Conservation (phyloP, 495 filamentous ascomycete species). For the Baudoinia panamericana region DNA sequence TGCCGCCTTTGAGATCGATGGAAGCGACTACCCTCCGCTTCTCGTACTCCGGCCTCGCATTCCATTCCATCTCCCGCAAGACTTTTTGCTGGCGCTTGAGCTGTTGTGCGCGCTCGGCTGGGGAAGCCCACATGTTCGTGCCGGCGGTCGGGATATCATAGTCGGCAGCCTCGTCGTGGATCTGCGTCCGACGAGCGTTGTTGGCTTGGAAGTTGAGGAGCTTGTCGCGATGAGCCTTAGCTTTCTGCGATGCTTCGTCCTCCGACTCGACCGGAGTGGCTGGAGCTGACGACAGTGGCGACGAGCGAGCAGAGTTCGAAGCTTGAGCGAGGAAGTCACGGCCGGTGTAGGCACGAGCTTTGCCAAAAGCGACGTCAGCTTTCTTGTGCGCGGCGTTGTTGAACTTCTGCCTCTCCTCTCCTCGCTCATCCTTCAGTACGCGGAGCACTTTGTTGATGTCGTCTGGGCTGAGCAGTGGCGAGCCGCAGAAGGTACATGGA, state of each 20-base stretch:
- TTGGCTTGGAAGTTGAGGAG: conserved; percentile 75
- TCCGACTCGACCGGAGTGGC: conserved; percentile 31
- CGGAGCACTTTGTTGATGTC: conserved; percentile 77
- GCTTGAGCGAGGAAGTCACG: conserved; percentile 20
- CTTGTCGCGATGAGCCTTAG: conserved; percentile 67
- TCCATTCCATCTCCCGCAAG: conserved; percentile 79
- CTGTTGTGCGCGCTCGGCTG: conserved; percentile 73
- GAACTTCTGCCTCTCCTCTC: conserved; percentile 66
- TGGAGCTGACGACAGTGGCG: conserved; percentile 32
- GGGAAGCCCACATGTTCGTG: conserved; percentile 74
- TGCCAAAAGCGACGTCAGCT: conserved; percentile 43
- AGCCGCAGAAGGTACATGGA: conserved; percentile 83
- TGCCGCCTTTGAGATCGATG: conserved; percentile 42
- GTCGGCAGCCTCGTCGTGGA: conserved; percentile 87
- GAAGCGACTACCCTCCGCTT: conserved; percentile 79
- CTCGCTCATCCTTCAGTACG: conserved; percentile 74
- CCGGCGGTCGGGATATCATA: conserved; percentile 63
- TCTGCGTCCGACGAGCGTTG: conserved; percentile 74
- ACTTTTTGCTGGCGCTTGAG: conserved; percentile 85
- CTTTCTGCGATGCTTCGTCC: conserved; percentile 34
- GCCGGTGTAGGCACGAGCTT: conserved; percentile 22
- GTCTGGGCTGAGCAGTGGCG: conserved; percentile 51
- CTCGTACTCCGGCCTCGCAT: conserved; percentile 81
- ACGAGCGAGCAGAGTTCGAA: conserved; percentile 22
- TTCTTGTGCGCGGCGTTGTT: conserved; percentile 54